A percentile compares a stretch with the other conserved stretches of the same genome.
These are phyloP conservation scores for Clavispora phyllophila DNA, from an alignment of 805 yeast genomes.

Conservation along the genomic window DNA sequence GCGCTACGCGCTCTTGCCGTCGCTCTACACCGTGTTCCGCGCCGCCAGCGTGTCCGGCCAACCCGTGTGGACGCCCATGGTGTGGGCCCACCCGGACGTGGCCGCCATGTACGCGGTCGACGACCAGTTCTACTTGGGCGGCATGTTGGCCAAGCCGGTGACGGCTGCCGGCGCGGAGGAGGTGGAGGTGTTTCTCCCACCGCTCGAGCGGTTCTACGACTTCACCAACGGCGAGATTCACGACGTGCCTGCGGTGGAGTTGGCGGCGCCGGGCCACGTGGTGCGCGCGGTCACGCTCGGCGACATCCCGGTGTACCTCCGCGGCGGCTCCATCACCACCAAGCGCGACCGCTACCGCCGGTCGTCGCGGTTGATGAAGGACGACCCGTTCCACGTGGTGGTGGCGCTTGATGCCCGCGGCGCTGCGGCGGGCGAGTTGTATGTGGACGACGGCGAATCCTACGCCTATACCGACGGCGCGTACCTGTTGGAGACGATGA, in stretches of 20 bases:
- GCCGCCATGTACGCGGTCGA: constrained; percentile 55
- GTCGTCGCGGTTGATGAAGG: constrained; percentile 65
- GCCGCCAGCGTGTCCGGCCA: constrained; percentile 54
- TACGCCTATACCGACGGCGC: constrained; percentile 52
- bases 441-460: constrained; percentile 83
- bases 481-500: constrained; percentile 16
- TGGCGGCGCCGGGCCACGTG: constrained; percentile 25
- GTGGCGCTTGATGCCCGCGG: constrained; percentile 51
- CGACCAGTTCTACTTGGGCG: constrained; percentile 82
- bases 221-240: constrained; percentile 32
- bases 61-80: constrained; percentile 69
- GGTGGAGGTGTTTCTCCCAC: constrained; percentile 50
- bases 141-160: constrained; percentile 77
- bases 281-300: constrained; percentile 44
- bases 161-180: constrained; percentile 45
- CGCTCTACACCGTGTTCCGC: constrained; percentile 74
- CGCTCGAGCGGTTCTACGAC: constrained; percentile 50
- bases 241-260: constrained; percentile 1
- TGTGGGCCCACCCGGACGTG: constrained; percentile 50
- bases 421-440: constrained; percentile 53
- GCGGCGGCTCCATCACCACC: constrained; percentile 74
- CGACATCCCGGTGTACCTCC: constrained; percentile 64
- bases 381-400: constrained; percentile 77
- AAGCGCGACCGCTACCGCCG: constrained; percentile 74
- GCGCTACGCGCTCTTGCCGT: constrained; percentile 74